These are phyloP conservation scores for Phlebopus sp. DNA, from an alignment of 1,284 basidiomycete genomes.

Conservation along the genomic window DNA sequence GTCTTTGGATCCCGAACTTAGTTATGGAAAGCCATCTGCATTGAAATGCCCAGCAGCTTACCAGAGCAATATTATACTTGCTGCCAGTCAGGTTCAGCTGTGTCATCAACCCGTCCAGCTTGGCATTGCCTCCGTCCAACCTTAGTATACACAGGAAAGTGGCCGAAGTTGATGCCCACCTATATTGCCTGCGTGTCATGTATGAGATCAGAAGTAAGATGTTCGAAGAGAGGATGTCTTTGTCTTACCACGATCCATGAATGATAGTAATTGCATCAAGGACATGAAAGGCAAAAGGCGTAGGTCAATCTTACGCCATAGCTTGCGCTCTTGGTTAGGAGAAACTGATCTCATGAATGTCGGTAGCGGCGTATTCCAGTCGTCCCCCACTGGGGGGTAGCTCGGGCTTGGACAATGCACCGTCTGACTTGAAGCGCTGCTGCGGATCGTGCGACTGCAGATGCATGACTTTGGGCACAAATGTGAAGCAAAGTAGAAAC, in stretches of 20 bases:
- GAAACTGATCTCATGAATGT: not conserved
- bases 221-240: not conserved
- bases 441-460: too few species aligned
- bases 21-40: not conserved
- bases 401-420: too few species aligned
- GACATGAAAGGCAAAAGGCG: slow-evolving; percentile 60
- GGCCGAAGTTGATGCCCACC: slow-evolving; percentile 29
- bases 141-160: not conserved
- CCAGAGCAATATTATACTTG: slow-evolving; percentile 61
- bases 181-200: slow-evolving; percentile 45
- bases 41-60: slow-evolving; percentile 22
- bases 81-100: slow-evolving; percentile 54
- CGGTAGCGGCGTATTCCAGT: too few species aligned
- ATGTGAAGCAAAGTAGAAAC: too few species aligned
- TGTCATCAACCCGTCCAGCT: slow-evolving; percentile 51
- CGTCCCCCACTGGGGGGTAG: too few species aligned
- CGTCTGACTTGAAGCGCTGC: too few species aligned
- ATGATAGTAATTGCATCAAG: slow-evolving; percentile 60
- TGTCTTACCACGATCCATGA: slow-evolving; percentile 22
- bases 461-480: too few species aligned
- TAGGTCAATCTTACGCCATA: slow-evolving; percentile 62
- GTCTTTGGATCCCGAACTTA: slow-evolving; percentile 38
- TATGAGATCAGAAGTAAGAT: not conserved
- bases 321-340: slow-evolving; percentile 45
- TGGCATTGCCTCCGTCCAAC: slow-evolving; percentile 50